phyloP scores from a whole-genome alignment of 2,329 filamentous ascomycete genomes.

The Pyricularia sp. region DNA sequence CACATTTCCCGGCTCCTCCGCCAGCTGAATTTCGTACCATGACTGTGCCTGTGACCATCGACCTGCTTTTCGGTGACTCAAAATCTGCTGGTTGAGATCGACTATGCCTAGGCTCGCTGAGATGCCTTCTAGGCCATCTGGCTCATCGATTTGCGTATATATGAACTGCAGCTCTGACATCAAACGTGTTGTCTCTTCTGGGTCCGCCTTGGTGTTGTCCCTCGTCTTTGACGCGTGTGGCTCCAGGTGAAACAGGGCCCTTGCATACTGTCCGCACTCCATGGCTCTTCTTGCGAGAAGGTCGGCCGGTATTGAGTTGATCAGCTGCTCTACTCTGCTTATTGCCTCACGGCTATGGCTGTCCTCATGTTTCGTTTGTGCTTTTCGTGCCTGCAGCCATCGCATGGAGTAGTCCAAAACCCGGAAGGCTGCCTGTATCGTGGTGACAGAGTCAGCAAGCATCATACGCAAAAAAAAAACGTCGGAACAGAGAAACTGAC shows the following conservation, averaged over 20 bases:
- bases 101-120: conserved; percentile 74
- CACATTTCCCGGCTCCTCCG: conserved; percentile 61
- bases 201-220: conserved; percentile 19
- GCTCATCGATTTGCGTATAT: conserved; percentile 95
- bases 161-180: conserved; percentile 79
- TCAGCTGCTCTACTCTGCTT: conserved; percentile 33
- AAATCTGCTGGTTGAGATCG: conserved; percentile 85
- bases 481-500: conserved; percentile 31
- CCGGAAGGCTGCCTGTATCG: conserved; percentile 66
- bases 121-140: conserved; percentile 89
- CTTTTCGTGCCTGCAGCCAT: conserved; percentile 71
- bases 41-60: conserved; percentile 91
- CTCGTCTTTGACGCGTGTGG: conserved; percentile 48
- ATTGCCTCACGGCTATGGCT: conserved; percentile 17
- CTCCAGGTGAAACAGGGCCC: conserved; percentile 89
- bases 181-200: conserved; percentile 47
- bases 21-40: conserved; percentile 89
- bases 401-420: conserved; percentile 83
- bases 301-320: conserved; percentile 57
- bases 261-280: conserved; percentile 86
- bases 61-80: conserved; percentile 85
- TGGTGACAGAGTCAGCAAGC: conserved; percentile 5
- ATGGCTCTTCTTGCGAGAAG: conserved; percentile 69
- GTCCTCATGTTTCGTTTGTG: conserved; percentile 27
- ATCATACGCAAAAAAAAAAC: conserved; percentile 6